Evolutionary conservation across 495 filamentous ascomycete genomes (phyloP), one percentile per base, ranked within the genome.

Genomic region (Aspergillus nanangensis): DNA sequence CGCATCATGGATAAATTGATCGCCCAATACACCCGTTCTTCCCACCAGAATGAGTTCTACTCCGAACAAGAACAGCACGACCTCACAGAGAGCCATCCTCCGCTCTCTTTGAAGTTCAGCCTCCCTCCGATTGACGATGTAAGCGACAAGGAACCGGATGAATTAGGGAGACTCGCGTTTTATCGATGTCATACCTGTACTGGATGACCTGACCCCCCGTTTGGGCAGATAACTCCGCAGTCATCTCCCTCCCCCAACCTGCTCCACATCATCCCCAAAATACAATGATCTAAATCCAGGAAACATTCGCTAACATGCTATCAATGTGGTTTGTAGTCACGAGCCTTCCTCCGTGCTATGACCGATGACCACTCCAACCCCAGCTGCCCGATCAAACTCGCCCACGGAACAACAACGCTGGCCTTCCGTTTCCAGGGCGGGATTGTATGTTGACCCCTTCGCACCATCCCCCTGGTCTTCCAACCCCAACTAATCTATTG

Each of bases 331-430:
- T 15, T 43, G 14, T 45, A 94, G 87, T 83, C 84, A 41, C 83
- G 89, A 27, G 80, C 90, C 46, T 98, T 92, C 82, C 90, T 98
- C 60, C 92, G 93, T 63, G 88, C 94, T 40, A 88, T 87, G 70
- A 96, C 93, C 52, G 93, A 98, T 71, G 93, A 98, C 81, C 81
- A 90, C 69, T 82, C 90, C 51, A 98, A 98, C 72, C 91, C 94
- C 41, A 81, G 84, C 66, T 95, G 89, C 66, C 93, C 93, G 35
- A 98, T 98, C 76, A 98, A 98, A 79, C 86, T 98, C 61, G 94
- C 94, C 33, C 94, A 98, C 79, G 93, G 93, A 64, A 98, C 93
- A 37, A 98, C 93, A 48, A 98, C 93, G n/a, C 79, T 98, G 32
- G 90, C 92, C 38, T 98, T 98, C 77, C 77, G 92, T 55, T 98